Evolutionary conservation across 768 basidiomycete genomes (phyloP).

Genomic region (Tylopilus intermedius): DNA sequence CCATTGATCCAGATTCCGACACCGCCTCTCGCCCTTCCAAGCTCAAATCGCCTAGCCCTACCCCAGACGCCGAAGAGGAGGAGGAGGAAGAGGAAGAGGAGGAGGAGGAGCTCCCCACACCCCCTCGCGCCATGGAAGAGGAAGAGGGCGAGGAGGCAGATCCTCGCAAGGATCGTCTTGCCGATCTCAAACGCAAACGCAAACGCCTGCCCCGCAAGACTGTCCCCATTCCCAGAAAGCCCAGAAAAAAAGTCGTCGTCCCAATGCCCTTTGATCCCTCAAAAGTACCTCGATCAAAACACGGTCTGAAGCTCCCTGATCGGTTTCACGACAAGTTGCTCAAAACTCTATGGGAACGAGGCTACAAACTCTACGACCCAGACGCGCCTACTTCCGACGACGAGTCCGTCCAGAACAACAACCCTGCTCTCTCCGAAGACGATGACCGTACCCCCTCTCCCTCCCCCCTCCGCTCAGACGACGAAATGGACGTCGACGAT

Average conservation of each 20-base stretch:
- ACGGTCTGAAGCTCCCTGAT: conserved; percentile 1
- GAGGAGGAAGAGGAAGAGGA: conserved; percentile 32
- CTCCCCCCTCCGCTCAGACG: conserved; percentile 2
- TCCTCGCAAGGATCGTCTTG: conserved; percentile 15
- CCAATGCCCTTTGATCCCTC: conserved; percentile 15
- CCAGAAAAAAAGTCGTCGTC: conserved; percentile 13
- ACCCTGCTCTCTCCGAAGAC: conserved; percentile 4
- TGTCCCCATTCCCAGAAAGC: conserved; percentile 1
- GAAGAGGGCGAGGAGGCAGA: conserved; percentile 46
- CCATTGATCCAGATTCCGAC: conserved; percentile 1
- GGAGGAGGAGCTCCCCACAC: conserved; percentile 31
- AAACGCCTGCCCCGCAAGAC: neutral
- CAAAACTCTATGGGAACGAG: conserved; percentile 15
- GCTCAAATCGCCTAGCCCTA: conserved; percentile 5
- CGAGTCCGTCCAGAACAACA: conserved; percentile 10
- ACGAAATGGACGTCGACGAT: conserved; percentile 29
- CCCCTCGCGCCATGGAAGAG: conserved; percentile 56
- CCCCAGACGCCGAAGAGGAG: conserved; percentile 33
- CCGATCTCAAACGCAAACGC: conserved; percentile 6
- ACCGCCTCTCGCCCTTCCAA: neutral
- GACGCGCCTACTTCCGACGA: conserved; percentile 21
- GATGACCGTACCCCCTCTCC: conserved; percentile 7
- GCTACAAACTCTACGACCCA: conserved; percentile 17
- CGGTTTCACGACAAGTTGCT: neutral
- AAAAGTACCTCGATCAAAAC: conserved; percentile 19